Percentiles rank a stretch among this genome's conserved stretches.
These are phyloP conservation scores for Dictyostelium discoideum DNA, from an alignment of 78 protist species.

Conservation along the genomic window DNA sequence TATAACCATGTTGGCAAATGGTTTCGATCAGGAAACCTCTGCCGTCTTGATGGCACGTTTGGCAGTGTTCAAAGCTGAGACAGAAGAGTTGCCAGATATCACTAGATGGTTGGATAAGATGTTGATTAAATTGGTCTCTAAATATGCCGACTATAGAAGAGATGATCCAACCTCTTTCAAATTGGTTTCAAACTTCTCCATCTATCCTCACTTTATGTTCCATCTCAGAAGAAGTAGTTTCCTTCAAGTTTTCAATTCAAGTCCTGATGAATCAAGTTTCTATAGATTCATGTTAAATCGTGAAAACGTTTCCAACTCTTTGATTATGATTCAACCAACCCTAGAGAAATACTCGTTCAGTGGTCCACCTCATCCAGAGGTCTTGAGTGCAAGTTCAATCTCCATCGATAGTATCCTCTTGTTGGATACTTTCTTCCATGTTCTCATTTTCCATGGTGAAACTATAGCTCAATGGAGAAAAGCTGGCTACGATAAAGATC, in stretches of 20 bases:
- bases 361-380: conserved; percentile 91
- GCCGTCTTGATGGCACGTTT: conserved; percentile 98
- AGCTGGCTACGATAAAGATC: conserved; percentile 87
- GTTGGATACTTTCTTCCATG: conserved; percentile 98
- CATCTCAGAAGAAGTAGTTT: conserved; percentile 97
- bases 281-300: conserved; percentile 87
- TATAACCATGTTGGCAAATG: conserved; percentile 39
- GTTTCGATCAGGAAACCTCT: conserved; percentile 97
- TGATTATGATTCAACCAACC: conserved; percentile 99
- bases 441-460: conserved; percentile 97
- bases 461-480: conserved; percentile 95
- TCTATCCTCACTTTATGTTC: conserved; percentile 99
- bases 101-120: conserved; percentile 98
- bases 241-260: conserved; percentile 95
- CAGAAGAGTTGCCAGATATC: conserved; percentile 93
- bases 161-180: conserved; percentile 90
- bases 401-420: conserved; percentile 92
- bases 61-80: conserved; percentile 92
- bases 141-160: conserved; percentile 88
- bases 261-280: conserved; percentile 98
- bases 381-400: conserved; percentile 59
- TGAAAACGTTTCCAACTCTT: conserved; percentile 86
- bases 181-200: conserved; percentile 84
- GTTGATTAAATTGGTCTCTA: conserved; percentile 94
- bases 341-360: conserved; percentile 88